Conservation (phyloP, 2,329 filamentous ascomycete species). For the Claviceps cyperi region DNA sequence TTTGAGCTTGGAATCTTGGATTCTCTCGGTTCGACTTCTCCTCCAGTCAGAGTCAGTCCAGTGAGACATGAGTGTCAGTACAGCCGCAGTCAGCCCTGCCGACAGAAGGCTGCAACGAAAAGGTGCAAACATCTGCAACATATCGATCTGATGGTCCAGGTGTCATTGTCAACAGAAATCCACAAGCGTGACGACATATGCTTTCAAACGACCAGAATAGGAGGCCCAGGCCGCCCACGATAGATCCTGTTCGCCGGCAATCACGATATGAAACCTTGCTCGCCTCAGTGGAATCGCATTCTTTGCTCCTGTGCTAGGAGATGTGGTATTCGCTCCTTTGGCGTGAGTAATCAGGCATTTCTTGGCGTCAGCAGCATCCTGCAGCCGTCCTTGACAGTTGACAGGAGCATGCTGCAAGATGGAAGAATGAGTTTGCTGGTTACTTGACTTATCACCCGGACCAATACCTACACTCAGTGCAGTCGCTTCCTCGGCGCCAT, state of each 20-base stretch:
- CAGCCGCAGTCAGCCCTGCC: slow-evolving; percentile 1
- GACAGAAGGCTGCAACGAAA: not conserved
- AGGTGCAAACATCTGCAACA: not conserved
- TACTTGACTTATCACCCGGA: not conserved
- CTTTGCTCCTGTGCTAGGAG: not conserved
- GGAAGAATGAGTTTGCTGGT: not conserved
- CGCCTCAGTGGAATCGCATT: no score
- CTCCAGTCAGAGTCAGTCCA: slow-evolving; percentile 1
- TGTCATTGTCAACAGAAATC: not conserved
- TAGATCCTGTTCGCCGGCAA: not conserved
- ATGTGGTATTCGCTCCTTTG: not conserved
- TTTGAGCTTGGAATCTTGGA: not conserved
- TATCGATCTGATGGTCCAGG: not conserved
- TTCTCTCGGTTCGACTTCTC: not conserved
- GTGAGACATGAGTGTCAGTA: not conserved
- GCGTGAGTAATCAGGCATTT: not conserved
- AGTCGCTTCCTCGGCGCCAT: not conserved
- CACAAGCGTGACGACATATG: not conserved
- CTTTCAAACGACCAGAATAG: not conserved
- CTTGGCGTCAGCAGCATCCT: not conserved
- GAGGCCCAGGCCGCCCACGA: not conserved
- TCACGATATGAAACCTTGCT: not conserved
- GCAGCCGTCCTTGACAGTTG: not conserved
- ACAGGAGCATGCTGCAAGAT: not conserved
- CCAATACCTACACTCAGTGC: not conserved